These are phyloP conservation scores for Cystobasidium ongulense DNA, from an alignment of 768 basidiomycete genomes.

Conservation along the genomic window DNA sequence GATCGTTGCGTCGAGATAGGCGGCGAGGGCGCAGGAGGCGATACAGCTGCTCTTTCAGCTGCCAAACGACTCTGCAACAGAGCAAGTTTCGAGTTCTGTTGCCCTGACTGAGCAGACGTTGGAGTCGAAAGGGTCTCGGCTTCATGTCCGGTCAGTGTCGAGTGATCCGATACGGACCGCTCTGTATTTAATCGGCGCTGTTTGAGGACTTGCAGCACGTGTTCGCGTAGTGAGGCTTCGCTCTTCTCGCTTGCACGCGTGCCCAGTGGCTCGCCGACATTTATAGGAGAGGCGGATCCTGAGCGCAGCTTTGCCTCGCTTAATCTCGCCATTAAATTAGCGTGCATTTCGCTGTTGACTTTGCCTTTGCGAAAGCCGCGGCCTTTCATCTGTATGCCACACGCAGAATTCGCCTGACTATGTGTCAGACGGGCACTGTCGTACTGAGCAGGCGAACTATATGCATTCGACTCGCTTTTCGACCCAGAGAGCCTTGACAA, in stretches of 20 bases:
- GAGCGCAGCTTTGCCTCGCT: background rate
- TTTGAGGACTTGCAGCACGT: background rate
- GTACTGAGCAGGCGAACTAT: background rate
- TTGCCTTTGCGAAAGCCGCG: background rate
- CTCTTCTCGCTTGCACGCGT: background rate
- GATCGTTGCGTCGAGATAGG: background rate
- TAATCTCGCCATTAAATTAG: background rate
- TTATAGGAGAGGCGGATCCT: background rate
- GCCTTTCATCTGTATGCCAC: background rate
- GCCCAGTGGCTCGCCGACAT: background rate
- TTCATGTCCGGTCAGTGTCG: background rate
- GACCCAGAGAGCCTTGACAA: background rate
- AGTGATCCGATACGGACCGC: background rate
- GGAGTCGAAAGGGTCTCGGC: too few relatives aligned
- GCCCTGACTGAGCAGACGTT: background rate
- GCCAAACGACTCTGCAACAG: background rate
- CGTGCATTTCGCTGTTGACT: background rate
- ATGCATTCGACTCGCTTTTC: background rate
- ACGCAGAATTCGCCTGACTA: background rate
- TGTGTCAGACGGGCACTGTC: background rate
- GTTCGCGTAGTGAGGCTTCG: background rate
- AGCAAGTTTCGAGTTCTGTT: background rate
- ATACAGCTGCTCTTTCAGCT: background rate
- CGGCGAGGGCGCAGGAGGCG: background rate
- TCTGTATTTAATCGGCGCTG: background rate